Evolutionary conservation across 371 early-diverging fungal species (phyloP).

Genomic region (Parasitella parasitica): DNA sequence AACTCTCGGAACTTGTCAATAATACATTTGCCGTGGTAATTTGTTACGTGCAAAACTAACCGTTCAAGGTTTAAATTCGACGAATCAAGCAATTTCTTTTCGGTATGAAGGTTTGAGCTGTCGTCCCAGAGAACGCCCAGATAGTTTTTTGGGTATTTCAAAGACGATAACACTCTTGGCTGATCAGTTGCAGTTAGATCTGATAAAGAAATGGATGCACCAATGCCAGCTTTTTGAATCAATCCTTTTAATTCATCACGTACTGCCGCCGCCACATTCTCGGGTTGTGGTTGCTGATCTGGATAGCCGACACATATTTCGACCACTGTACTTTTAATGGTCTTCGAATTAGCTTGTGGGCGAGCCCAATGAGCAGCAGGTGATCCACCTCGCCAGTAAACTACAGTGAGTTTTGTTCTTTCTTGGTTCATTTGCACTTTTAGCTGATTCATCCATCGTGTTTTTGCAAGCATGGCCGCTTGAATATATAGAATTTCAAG

Average conservation of each 20-base stretch:
- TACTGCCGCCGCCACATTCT: conserved; percentile 23
- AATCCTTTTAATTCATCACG: conserved; percentile 45
- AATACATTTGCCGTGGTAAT: conserved; percentile 50
- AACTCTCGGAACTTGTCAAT: conserved; percentile 48
- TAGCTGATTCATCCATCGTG: conserved; percentile 67
- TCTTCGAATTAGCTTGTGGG: conserved; percentile 25
- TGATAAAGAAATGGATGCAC: conserved; percentile 39
- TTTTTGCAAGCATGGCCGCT: conserved; percentile 55
- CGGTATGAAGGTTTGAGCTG: conserved; percentile 26
- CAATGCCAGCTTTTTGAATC: conserved; percentile 46
- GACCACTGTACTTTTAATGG: conserved; percentile 15
- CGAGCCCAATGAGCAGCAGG: conserved; percentile 44
- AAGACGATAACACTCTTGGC: conserved; percentile 29
- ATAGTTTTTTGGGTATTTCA: conserved; percentile 45
- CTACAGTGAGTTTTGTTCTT: conserved; percentile 54
- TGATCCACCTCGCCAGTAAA: conserved; percentile 64
- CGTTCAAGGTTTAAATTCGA: conserved; percentile 51
- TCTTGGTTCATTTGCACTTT: conserved; percentile 59
- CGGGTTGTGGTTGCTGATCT: conserved; percentile 3
- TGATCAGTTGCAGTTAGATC: conserved; percentile 23
- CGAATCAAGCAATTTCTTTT: conserved; percentile 41
- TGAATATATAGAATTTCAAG: conserved; percentile 68
- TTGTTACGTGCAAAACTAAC: conserved; percentile 49
- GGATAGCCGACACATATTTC: conserved; percentile 34
- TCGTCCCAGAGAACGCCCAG: conserved; percentile 42